A percentile compares a stretch with the other conserved stretches of the same genome.
Conservation (phyloP, 371 early-diverging fungal species). For the Mucor indicus region DNA sequence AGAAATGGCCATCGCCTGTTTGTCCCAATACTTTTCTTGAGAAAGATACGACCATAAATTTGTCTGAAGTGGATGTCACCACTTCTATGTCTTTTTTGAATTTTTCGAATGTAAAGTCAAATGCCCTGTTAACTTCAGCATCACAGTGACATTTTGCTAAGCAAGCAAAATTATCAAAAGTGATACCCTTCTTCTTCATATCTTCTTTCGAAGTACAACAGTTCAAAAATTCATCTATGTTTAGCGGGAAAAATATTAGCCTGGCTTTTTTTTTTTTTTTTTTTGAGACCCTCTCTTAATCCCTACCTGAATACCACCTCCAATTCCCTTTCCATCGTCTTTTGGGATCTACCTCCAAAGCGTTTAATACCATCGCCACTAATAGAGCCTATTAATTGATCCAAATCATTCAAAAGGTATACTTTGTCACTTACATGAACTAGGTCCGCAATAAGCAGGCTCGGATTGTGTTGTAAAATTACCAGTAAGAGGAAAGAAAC, state of each 20-base stretch:
- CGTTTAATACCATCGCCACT: constrained; percentile 91
- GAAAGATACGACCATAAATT: constrained; percentile 88
- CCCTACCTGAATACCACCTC: constrained; percentile 76
- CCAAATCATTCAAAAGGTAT: background rate
- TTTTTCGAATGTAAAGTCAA: constrained; percentile 65
- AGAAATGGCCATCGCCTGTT: constrained; percentile 90
- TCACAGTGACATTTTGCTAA: constrained; percentile 84
- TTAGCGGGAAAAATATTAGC: no score
- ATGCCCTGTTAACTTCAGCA: constrained; percentile 70
- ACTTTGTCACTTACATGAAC: constrained; percentile 46
- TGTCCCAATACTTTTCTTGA: constrained; percentile 77
- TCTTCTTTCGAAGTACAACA: constrained; percentile 78
- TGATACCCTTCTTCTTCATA: constrained; percentile 82
- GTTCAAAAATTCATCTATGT: constrained; percentile 82
- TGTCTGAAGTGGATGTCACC: constrained; percentile 65
- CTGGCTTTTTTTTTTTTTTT: background rate
- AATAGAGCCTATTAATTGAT: constrained; percentile 52
- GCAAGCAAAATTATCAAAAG: constrained; percentile 86
- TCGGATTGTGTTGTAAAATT: constrained; percentile 91
- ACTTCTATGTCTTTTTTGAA: constrained; percentile 72
- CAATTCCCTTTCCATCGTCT: constrained; percentile 91
- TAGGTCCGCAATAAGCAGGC: constrained; percentile 67
- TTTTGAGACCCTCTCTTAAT: background rate
- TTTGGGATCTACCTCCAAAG: constrained; percentile 86
- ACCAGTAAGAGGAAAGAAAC: constrained; percentile 82